Evolutionary conservation across 208 protist species (phyloP).

Genomic region (Leishmania braziliensis): DNA sequence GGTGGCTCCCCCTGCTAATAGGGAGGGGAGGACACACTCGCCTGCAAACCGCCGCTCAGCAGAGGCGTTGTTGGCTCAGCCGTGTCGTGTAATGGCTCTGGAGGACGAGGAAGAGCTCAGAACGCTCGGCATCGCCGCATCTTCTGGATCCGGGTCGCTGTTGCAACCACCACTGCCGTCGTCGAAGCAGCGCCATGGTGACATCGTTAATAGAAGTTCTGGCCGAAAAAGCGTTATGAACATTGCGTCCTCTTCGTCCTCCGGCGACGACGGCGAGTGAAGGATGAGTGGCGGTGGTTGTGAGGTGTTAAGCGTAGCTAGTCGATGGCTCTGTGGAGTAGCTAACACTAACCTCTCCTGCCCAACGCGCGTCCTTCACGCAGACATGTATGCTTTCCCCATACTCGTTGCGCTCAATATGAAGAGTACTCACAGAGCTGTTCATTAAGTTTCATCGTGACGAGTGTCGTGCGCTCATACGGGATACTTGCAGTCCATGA

Average conservation of each 20-base stretch:
- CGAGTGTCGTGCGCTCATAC: neutral
- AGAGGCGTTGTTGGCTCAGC: neutral
- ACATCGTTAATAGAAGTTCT: neutral
- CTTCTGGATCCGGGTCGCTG: neutral
- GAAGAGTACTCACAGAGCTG: neutral
- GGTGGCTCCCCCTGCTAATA: neutral
- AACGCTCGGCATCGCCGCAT: constrained; percentile 1
- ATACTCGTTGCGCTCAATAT: neutral
- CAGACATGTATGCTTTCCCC: neutral
- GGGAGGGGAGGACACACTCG: neutral
- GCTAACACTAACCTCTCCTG: neutral
- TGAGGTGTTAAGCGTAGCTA: neutral
- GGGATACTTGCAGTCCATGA: neutral
- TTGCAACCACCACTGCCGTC: neutral
- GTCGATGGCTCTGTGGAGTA: neutral
- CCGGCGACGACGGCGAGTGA: constrained; percentile 13
- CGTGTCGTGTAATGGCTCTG: neutral
- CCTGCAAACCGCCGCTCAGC: neutral
- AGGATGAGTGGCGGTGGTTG: neutral
- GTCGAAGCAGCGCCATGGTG: neutral
- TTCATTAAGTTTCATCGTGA: neutral
- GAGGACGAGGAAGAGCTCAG: constrained; percentile 12
- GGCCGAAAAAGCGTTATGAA: constrained; percentile 12
- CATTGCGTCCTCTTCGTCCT: constrained; percentile 16
- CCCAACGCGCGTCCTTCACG: neutral